Evolutionary conservation across 2,329 filamentous ascomycete species (phyloP).

Genomic region (Trichophyton verrucosum): DNA sequence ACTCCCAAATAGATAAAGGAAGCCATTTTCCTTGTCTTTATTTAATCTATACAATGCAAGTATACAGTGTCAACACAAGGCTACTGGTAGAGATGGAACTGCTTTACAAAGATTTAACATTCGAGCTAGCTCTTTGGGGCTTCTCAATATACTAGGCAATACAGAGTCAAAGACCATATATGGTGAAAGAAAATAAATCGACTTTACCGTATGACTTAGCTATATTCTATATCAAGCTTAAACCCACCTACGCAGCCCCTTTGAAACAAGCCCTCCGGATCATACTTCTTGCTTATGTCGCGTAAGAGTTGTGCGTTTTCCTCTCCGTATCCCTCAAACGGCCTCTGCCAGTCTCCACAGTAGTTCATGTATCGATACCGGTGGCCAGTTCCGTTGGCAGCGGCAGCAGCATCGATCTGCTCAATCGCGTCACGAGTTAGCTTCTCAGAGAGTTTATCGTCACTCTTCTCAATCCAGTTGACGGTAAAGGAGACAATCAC

Average conservation of each 20-base stretch:
- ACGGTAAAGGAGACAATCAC: constrained; percentile 25
- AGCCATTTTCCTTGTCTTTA: no score
- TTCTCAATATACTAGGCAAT: no score
- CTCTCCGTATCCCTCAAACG: constrained; percentile 21
- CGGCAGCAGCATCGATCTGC: constrained; percentile 23
- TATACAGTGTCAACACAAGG: no score
- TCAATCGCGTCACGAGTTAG: constrained; percentile 20
- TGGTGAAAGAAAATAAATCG: no score
- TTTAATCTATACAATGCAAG: no score
- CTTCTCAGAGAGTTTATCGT: constrained; percentile 18
- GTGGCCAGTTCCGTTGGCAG: constrained; percentile 15
- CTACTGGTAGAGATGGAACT: no score
- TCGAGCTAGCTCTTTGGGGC: no score
- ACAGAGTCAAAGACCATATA: no score
- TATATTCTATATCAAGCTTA: constrained; percentile 5
- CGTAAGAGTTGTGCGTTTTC: constrained; percentile 17
- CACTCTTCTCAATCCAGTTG: constrained; percentile 23
- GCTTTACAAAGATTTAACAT: no score
- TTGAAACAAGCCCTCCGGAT: constrained; percentile 11
- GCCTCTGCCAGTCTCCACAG: constrained; percentile 20
- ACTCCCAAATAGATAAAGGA: no score
- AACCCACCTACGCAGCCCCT: constrained; percentile 6
- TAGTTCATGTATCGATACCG: constrained; percentile 22
- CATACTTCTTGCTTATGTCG: constrained; percentile 9
- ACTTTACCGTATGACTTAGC: not conserved